phyloP scores from a whole-genome alignment of 228 moss, liverwort and hornwort genomes.

The Sphagnum fallax region DNA sequence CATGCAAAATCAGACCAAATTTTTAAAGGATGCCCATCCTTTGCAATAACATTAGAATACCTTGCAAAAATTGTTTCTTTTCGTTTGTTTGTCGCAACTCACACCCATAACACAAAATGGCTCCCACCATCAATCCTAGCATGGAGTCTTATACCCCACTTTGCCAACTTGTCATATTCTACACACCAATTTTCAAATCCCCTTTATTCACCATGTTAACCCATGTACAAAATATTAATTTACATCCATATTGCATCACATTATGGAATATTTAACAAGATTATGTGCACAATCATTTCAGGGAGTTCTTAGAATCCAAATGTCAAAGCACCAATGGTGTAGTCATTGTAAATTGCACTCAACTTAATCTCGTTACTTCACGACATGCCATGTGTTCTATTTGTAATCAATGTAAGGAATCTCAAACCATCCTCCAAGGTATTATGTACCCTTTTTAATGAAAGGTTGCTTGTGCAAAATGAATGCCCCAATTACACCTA shows the following conservation, averaged over 20 bases:
- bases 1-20: not conserved
- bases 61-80: not conserved
- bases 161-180: not conserved
- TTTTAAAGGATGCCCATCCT: not conserved
- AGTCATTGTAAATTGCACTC: not conserved
- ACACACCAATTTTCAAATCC: not conserved
- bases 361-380: too few relatives aligned
- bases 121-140: not conserved
- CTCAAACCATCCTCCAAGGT: not conserved
- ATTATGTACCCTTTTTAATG: not conserved
- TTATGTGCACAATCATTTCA: not conserved
- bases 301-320: not conserved
- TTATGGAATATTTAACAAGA: too few relatives aligned
- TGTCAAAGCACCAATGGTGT: too few relatives aligned
- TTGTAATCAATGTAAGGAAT: not conserved
- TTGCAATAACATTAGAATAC: not conserved
- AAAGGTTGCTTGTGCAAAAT: not conserved
- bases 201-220: too few relatives aligned
- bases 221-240: too few relatives aligned
- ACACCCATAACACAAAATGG: constrained; percentile 1
- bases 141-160: not conserved
- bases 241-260: too few relatives aligned
- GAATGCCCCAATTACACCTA: not conserved
- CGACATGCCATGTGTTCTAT: not conserved
- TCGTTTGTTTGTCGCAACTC: not conserved